Percentiles rank a stretch among this genome's conserved stretches.
Conservation (phyloP, 2,329 filamentous ascomycete genomes). For the Diplodia sapinea region DNA sequence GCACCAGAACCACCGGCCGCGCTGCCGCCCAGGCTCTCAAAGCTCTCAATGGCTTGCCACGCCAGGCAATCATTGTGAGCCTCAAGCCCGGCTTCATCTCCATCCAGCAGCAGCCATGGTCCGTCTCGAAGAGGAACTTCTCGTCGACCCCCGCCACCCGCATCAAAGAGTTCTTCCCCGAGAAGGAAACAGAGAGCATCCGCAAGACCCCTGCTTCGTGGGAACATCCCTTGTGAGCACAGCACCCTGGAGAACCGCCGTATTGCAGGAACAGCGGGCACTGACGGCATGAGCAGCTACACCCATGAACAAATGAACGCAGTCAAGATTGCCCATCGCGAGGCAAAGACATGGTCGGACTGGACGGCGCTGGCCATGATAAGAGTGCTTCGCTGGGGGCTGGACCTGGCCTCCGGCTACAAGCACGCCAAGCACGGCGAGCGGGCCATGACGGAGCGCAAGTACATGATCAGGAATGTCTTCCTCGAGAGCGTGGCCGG, state of each 20-base stretch:
- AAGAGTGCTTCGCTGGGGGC: slow-evolving; percentile 74
- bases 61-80: slow-evolving; percentile 31
- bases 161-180: slow-evolving; percentile 56
- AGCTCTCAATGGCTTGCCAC: slow-evolving; percentile 37
- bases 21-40: slow-evolving; percentile 34
- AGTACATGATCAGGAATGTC: slow-evolving; percentile 89
- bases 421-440: slow-evolving; percentile 69
- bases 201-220: slow-evolving; percentile 55
- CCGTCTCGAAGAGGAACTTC: slow-evolving; percentile 46
- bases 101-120: slow-evolving; percentile 37
- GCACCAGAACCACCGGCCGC: slow-evolving; percentile 1
- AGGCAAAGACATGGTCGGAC: slow-evolving; percentile 75
- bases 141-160: slow-evolving; percentile 44
- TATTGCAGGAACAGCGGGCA: not conserved
- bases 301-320: slow-evolving; percentile 77
- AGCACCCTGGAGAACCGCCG: no score
- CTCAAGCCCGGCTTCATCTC: slow-evolving; percentile 37
- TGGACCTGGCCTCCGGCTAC: slow-evolving; percentile 82
- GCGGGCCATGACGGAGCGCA: slow-evolving; percentile 78
- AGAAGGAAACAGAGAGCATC: slow-evolving; percentile 52
- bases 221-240: slow-evolving; percentile 53
- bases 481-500: slow-evolving; percentile 95
- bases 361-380: slow-evolving; percentile 78
- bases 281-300: slow-evolving; percentile 57
- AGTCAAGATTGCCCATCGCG: slow-evolving; percentile 77